A percentile compares a stretch with the other conserved stretches of the same genome.
phyloP scores from a whole-genome alignment of 306 rosid genomes.

The Prunus mongolica region DNA sequence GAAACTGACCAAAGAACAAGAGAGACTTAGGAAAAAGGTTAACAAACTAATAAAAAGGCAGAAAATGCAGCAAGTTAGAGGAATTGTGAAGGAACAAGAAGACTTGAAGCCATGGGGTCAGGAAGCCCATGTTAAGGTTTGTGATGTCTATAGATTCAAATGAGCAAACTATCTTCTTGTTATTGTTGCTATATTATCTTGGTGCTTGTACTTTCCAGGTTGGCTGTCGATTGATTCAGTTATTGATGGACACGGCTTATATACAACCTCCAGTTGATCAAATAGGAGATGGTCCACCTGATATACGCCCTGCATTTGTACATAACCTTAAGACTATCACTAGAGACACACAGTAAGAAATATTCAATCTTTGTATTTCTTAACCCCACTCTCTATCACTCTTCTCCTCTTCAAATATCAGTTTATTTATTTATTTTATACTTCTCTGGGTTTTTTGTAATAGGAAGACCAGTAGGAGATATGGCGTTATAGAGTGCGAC shows the following conservation, averaged over 20 bases:
- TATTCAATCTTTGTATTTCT: conserved; percentile 12
- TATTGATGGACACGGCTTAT: conserved; percentile 79
- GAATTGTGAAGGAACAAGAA: conserved; percentile 52
- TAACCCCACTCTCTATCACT: conserved; percentile 5
- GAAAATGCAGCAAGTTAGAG: conserved; percentile 52
- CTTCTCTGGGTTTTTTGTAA: conserved; percentile 15
- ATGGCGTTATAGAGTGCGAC: conserved; percentile 89
- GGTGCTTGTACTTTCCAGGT: conserved; percentile 52
- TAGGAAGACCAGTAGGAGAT: conserved; percentile 71
- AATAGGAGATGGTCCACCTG: conserved; percentile 68
- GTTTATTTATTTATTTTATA: background rate
- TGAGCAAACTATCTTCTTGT: conserved; percentile 4
- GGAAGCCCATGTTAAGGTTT: conserved; percentile 90
- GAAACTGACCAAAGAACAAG: conserved; percentile 29
- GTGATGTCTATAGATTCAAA: conserved; percentile 28
- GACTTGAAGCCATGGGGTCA: conserved; percentile 81
- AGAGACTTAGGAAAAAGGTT: conserved; percentile 47
- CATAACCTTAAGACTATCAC: conserved; percentile 55
- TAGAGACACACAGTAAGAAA: conserved; percentile 58
- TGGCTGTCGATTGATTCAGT: conserved; percentile 68
- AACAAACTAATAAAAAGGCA: conserved; percentile 55
- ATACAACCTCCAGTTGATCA: conserved; percentile 81
- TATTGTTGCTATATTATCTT: conserved; percentile 11
- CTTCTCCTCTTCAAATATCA: background rate
- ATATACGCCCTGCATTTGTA: conserved; percentile 80